Evolutionary conservation across 106 monocot genomes (phyloP), one percentile per base, ranked within the genome.

Genomic region (Narthecium ossifragum): DNA sequence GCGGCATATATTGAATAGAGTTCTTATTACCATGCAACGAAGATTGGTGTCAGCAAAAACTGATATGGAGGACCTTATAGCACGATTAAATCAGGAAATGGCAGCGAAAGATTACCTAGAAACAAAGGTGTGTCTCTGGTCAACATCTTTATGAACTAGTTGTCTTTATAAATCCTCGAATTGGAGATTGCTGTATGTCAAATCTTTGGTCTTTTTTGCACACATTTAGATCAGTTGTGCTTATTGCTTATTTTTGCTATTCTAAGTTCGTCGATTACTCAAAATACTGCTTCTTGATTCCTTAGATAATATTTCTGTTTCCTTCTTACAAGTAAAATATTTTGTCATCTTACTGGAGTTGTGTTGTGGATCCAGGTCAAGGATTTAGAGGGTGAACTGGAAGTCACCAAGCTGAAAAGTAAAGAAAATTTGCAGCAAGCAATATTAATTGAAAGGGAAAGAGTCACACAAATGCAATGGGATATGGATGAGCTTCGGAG

Each of bases 1-100:
- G 68, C 78, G 48, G 32, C 72, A 75, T 51, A 86, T 78, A 64
- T 64, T 96, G 53, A 83, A 77, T 64, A 83, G 86, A 64, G 38
- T 84, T 78, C 70, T 96, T 45, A 2, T 76, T 61, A 90, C 72
- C 2, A 67, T 90, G 73, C 75, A 96, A 70, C 69, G 75, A 31
- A 83, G 90, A 66, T 58, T 86, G 50, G 71, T 43, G 46, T 78
- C 90, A 18, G 73, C 75, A 62, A 90, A 77, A 78, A 86, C 83
- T 29, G 90, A 96, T 65, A 96, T 90, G 90, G 94, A 96, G 58
- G 86, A 96, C 90, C 73, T 96, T 20, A 83, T 90, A 39, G 73
- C 94, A 47, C 71, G 86, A 64, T 60, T 90, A 53, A 86, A 96
- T 73, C 90, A 96, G 68, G 90, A 96, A 78, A 78, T 78, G 8